Evolutionary conservation across 2,329 filamentous ascomycete species (phyloP).

Genomic region (Aspergillus tamarii): DNA sequence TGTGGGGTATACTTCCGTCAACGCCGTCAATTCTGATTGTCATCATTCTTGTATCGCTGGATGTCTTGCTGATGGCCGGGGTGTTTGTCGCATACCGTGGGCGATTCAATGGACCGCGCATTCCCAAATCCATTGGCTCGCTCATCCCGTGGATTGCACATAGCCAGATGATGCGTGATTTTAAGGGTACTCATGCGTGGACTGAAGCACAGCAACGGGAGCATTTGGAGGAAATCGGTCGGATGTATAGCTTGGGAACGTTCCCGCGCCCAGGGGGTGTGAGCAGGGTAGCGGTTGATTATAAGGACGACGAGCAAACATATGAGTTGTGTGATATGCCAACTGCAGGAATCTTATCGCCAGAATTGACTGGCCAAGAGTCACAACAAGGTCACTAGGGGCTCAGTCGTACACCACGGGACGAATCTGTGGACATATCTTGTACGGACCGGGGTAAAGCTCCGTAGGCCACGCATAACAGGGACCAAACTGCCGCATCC

Average conservation of each 20-base stretch:
- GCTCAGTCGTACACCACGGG: background rate
- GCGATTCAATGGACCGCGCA: conserved; percentile 2
- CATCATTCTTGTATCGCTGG: background rate
- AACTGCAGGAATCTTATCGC: background rate
- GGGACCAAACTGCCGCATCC: no score
- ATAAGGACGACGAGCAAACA: background rate
- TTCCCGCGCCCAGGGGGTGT: background rate
- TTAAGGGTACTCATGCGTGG: background rate
- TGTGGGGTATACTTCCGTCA: conserved; percentile 7
- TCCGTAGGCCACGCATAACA: no score
- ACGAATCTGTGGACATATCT: background rate
- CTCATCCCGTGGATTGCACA: conserved; percentile 8
- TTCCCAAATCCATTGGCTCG: conserved; percentile 3
- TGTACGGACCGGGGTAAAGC: no score
- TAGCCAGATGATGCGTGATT: conserved; percentile 5
- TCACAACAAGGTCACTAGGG: no score
- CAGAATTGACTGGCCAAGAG: background rate
- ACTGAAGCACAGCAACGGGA: background rate
- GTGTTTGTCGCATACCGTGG: background rate
- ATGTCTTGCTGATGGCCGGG: background rate
- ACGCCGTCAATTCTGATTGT: background rate
- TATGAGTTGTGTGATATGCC: background rate
- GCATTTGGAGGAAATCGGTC: background rate
- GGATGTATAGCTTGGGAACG: background rate
- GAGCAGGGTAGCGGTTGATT: background rate